Evolutionary conservation across 495 filamentous ascomycete species (phyloP).

Genomic region (Cryomyces minteri): DNA sequence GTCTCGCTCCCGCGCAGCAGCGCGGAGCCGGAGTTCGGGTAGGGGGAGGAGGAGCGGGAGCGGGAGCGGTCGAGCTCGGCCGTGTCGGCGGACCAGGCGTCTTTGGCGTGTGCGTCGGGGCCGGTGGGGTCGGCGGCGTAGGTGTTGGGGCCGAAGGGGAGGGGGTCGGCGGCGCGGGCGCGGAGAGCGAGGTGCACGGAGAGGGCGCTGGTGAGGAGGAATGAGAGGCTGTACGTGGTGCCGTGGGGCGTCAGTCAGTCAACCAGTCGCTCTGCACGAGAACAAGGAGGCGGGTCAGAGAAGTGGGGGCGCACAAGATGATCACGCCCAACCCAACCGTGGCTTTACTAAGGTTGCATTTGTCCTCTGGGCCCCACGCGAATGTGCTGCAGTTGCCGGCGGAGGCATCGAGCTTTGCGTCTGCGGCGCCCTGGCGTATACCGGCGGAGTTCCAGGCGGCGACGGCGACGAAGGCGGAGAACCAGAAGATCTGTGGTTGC

Average conservation of each 20-base stretch:
- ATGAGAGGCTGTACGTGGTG: constrained; percentile 41
- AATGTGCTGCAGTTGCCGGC: constrained; percentile 29
- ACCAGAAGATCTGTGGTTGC: constrained; percentile 44
- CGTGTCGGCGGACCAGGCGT: constrained; percentile 18
- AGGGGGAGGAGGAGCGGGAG: no score
- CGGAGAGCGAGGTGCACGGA: constrained; percentile 63
- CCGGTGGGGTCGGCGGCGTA: constrained; percentile 2
- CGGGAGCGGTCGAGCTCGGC: constrained; percentile 9
- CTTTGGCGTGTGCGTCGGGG: constrained; percentile 4
- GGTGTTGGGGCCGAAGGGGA: constrained; percentile 37
- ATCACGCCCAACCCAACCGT: constrained; percentile 64
- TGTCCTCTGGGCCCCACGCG: constrained; percentile 31
- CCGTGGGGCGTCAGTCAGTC: neutral
- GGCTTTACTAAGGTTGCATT: constrained; percentile 58
- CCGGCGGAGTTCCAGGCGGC: constrained; percentile 43
- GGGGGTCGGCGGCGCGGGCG: constrained; percentile 56
- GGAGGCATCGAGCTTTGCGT: constrained; percentile 17
- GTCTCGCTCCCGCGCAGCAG: no score
- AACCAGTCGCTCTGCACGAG: neutral
- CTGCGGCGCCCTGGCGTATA: constrained; percentile 14
- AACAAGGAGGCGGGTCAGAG: constrained; percentile 2
- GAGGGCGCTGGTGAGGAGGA: constrained; percentile 48
- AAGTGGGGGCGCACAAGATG: constrained; percentile 43
- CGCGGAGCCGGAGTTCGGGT: no score
- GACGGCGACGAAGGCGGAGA: constrained; percentile 62